Percentiles rank a stretch among this genome's conserved stretches.
phyloP scores from a whole-genome alignment of 169 alveolate species.

The Cystoisospora suis region DNA sequence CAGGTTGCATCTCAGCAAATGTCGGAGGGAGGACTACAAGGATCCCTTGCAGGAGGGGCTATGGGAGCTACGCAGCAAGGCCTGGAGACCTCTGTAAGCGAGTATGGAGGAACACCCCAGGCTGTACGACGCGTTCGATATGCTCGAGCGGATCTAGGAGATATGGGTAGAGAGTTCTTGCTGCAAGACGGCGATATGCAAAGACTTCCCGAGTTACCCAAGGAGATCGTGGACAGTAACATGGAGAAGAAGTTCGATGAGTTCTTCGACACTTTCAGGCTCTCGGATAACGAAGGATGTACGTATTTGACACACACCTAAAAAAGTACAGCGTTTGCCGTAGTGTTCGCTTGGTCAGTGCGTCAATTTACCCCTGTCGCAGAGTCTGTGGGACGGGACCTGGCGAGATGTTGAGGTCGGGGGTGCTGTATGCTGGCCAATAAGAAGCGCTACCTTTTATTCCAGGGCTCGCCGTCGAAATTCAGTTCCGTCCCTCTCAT shows the following conservation, averaged over 20 bases:
- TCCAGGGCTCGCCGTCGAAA: not conserved
- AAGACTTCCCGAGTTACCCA: conserved; percentile 80
- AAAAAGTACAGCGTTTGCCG: not conserved
- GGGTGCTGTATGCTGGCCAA: too few relatives aligned
- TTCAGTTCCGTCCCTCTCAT: not conserved
- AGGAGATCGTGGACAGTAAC: conserved; percentile 76
- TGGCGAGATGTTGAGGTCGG: too few relatives aligned
- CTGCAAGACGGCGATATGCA: conserved; percentile 83
- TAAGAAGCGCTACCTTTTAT: not conserved
- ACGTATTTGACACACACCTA: not conserved
- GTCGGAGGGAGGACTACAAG: not conserved
- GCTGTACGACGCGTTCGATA: conserved; percentile 80
- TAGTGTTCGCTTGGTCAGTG: not conserved
- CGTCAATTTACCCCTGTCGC: too few relatives aligned
- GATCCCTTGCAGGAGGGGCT: not conserved
- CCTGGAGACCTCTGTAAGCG: conserved; percentile 28
- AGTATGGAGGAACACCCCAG: conserved; percentile 84
- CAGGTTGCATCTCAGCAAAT: not conserved
- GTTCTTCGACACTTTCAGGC: conserved; percentile 76
- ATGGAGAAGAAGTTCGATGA: conserved; percentile 74
- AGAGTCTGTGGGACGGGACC: too few relatives aligned
- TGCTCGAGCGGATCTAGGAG: conserved; percentile 87
- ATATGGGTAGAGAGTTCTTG: conserved; percentile 84
- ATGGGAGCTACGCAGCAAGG: not conserved
- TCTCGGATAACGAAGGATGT: conserved; percentile 71